Percentiles rank a stretch among this genome's conserved stretches.
Evolutionary conservation across 1,284 basidiomycete genomes (phyloP).

Genomic region (Schizophyllum commune): DNA sequence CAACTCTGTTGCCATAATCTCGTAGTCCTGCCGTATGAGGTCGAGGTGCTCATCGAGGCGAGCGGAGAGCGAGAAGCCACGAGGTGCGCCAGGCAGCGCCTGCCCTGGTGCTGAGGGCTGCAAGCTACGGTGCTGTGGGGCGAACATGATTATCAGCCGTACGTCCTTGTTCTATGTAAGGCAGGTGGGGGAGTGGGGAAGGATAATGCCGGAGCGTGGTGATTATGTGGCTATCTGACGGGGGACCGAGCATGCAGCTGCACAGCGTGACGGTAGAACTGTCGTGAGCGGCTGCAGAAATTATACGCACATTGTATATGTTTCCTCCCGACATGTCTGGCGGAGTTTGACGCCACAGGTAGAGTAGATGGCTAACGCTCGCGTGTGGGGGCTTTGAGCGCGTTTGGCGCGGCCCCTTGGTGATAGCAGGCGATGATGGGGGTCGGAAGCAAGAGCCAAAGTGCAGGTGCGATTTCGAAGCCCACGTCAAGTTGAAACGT

Average conservation of each 20-base stretch:
- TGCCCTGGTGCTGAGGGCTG: background rate
- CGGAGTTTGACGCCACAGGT: background rate
- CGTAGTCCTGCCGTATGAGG: background rate
- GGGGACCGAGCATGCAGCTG: too few relatives aligned
- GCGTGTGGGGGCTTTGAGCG: background rate
- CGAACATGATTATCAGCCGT: background rate
- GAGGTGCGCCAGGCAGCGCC: background rate
- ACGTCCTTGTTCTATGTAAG: background rate
- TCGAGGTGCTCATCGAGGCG: background rate
- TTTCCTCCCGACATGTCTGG: background rate
- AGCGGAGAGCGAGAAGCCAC: background rate
- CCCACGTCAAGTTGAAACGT: background rate
- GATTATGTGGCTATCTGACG: too few relatives aligned
- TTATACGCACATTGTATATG: background rate
- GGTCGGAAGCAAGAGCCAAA: background rate
- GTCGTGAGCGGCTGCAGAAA: background rate
- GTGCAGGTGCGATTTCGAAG: background rate
- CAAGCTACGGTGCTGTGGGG: background rate
- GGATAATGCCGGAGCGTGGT: background rate
- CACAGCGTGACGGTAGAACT: background rate
- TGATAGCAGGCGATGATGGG: background rate
- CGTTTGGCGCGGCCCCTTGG: background rate
- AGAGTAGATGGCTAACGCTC: background rate
- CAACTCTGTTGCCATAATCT: background rate
- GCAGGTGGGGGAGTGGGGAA: background rate